A percentile compares a stretch with the other conserved stretches of the same genome.
phyloP scores from a whole-genome alignment of 495 filamentous ascomycete genomes.

The Clohesyomyces aquaticus region DNA sequence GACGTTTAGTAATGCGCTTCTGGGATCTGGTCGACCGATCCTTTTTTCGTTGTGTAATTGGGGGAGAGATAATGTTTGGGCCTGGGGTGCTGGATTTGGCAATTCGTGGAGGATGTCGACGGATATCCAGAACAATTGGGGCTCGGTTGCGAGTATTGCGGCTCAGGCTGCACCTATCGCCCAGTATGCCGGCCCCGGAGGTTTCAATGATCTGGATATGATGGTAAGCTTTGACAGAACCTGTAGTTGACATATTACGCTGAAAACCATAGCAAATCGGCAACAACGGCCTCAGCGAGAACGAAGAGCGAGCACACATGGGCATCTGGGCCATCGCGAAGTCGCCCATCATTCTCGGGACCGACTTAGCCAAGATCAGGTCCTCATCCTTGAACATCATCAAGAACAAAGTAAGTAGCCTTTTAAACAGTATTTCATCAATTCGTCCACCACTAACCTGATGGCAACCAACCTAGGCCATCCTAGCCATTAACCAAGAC shows the following conservation, averaged over 20 bases:
- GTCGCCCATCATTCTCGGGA: conserved; percentile 59
- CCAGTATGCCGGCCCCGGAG: conserved; percentile 40
- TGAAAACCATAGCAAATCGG: too few relatives aligned
- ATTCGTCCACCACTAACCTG: neutral
- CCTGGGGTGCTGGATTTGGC: too few relatives aligned
- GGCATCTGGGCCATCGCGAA: conserved; percentile 62
- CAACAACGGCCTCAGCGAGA: conserved; percentile 13
- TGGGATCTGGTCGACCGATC: too few relatives aligned
- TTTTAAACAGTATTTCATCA: too few relatives aligned
- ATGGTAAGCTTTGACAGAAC: too few relatives aligned
- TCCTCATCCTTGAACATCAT: conserved; percentile 49
- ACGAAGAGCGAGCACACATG: conserved; percentile 54
- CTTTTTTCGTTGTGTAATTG: too few relatives aligned
- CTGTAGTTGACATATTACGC: too few relatives aligned
- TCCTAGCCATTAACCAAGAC: conserved; percentile 61
- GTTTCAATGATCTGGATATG: conserved; percentile 46
- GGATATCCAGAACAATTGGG: conserved; percentile 51
- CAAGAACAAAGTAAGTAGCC: conserved; percentile 43
- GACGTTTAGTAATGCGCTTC: too few relatives aligned
- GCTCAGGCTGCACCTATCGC: conserved; percentile 37
- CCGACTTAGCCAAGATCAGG: conserved; percentile 48
- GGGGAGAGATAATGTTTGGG: too few relatives aligned
- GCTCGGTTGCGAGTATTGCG: conserved; percentile 43
- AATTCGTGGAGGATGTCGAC: conserved; percentile 55
- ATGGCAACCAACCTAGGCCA: conserved; percentile 45